A percentile compares a stretch with the other conserved stretches of the same genome.
Evolutionary conservation across 371 early-diverging fungal species (phyloP).

Genomic region (Mortierella sp.): DNA sequence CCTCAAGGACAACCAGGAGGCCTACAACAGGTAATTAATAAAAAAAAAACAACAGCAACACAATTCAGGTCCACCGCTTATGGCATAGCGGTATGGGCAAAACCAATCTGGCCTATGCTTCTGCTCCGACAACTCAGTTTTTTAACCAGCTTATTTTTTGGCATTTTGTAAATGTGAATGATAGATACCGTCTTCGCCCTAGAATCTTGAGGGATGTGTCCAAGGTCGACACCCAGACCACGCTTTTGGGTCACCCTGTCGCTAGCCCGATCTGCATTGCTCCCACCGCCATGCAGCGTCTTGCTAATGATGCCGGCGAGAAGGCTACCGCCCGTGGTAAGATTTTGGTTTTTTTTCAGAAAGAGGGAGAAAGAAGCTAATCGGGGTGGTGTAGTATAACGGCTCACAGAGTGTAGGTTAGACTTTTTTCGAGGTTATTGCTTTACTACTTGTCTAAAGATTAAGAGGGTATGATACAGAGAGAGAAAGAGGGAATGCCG

Average conservation of each 20-base stretch:
- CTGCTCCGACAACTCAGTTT: neutral
- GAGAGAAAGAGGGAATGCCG: neutral
- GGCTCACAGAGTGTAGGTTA: neutral
- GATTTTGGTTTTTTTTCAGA: neutral
- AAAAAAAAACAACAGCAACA: no score
- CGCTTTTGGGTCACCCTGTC: conserved; percentile 70
- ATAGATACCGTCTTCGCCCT: conserved; percentile 82
- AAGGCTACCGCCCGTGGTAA: conserved; percentile 72
- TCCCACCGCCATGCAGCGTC: conserved; percentile 70
- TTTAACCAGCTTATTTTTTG: neutral
- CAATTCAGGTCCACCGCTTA: no score
- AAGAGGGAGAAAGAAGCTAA: conserved; percentile 28
- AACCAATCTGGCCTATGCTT: no score
- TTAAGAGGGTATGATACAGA: no score
- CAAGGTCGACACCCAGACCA: conserved; percentile 72
- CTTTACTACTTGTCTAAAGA: neutral
- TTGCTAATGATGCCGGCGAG: conserved; percentile 75
- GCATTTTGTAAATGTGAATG: neutral
- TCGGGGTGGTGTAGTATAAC: neutral
- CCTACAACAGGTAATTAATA: conserved; percentile 33
- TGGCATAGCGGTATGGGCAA: no score
- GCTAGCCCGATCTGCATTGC: conserved; percentile 63
- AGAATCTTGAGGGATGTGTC: conserved; percentile 85
- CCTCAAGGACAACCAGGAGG: conserved; percentile 53
- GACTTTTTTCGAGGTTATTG: neutral